A percentile compares a stretch with the other conserved stretches of the same genome.
Conservation (phyloP, 139 green algal genomes). For the Zygnema circumcarinatum region DNA sequence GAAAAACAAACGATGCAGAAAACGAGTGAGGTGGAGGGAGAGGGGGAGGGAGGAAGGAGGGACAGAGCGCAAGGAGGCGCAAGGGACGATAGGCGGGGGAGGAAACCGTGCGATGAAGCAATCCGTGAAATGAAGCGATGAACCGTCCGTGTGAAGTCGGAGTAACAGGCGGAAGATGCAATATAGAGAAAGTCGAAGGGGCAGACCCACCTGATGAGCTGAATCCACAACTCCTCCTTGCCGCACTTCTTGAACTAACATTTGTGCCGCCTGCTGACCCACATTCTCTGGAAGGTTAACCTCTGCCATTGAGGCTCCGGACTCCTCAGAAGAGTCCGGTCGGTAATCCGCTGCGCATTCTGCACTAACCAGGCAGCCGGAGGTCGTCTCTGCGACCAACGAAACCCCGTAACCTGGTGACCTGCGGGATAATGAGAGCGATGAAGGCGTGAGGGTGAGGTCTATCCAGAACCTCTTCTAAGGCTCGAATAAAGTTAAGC, state of each 20-base stretch:
- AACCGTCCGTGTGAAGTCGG: no score
- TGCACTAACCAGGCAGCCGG: slow-evolving; percentile 78
- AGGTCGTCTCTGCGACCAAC: slow-evolving; percentile 96
- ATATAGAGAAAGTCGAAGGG: no score
- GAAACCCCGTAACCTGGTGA: slow-evolving; percentile 93
- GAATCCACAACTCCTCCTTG: slow-evolving; percentile 88
- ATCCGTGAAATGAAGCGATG: no score
- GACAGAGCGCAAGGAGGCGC: neutral
- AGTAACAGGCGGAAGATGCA: no score
- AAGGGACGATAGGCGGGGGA: neutral
- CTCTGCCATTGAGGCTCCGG: neutral
- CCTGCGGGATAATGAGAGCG: slow-evolving; percentile 45
- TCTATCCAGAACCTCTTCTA: no score
- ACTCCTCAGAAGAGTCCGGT: slow-evolving; percentile 15
- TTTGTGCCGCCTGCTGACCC: slow-evolving; percentile 74
- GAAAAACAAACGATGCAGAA: neutral
- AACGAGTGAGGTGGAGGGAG: neutral
- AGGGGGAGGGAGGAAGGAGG: neutral
- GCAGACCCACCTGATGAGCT: slow-evolving; percentile 66
- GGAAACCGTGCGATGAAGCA: no score
- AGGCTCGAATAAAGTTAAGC: no score
- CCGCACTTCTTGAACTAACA: slow-evolving; percentile 87
- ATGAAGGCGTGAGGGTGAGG: no score
- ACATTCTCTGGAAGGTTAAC: slow-evolving; percentile 85
- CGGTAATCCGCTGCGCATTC: slow-evolving; percentile 64